Evolutionary conservation across 306 rosid genomes (phyloP).

Genomic region (Arachis hypogaea): DNA sequence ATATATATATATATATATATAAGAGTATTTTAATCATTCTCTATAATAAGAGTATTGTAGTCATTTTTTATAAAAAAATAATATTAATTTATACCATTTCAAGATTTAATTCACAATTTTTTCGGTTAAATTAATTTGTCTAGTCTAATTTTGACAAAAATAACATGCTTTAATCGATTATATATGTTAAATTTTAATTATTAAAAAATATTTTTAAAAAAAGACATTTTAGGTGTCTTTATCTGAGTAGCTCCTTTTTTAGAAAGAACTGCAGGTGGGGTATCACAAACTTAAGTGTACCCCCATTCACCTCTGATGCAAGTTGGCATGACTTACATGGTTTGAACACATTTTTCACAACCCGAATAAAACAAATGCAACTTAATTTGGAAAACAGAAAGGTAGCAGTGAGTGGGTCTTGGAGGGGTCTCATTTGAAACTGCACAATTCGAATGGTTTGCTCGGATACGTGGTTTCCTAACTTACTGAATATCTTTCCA

Average conservation of each 20-base stretch:
- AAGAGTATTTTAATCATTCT: no score
- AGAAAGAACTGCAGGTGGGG: slow-evolving; percentile 94
- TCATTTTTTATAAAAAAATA: no score
- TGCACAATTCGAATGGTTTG: neutral
- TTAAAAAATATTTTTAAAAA: no score
- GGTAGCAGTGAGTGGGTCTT: slow-evolving; percentile 17
- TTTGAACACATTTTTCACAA: slow-evolving; percentile 57
- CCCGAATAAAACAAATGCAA: slow-evolving; percentile 29
- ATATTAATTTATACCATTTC: no score
- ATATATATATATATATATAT: no score
- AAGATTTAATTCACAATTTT: no score
- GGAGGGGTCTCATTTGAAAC: slow-evolving; percentile 31
- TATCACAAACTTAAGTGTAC: slow-evolving; percentile 83
- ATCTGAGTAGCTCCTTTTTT: slow-evolving; percentile 39
- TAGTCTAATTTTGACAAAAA: no score
- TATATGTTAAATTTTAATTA: no score
- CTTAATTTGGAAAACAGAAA: slow-evolving; percentile 15
- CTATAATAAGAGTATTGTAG: no score
- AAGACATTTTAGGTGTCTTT: no score
- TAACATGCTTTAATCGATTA: no score
- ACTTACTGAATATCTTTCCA: slow-evolving; percentile 24
- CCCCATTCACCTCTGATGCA: slow-evolving; percentile 95
- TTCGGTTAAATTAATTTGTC: no score
- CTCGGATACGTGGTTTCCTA: slow-evolving; percentile 26
- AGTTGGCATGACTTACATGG: slow-evolving; percentile 98